Evolutionary conservation across 495 filamentous ascomycete species (phyloP), one percentile per base, ranked within the genome.

Genomic region (Ascodesmis nigricans): DNA sequence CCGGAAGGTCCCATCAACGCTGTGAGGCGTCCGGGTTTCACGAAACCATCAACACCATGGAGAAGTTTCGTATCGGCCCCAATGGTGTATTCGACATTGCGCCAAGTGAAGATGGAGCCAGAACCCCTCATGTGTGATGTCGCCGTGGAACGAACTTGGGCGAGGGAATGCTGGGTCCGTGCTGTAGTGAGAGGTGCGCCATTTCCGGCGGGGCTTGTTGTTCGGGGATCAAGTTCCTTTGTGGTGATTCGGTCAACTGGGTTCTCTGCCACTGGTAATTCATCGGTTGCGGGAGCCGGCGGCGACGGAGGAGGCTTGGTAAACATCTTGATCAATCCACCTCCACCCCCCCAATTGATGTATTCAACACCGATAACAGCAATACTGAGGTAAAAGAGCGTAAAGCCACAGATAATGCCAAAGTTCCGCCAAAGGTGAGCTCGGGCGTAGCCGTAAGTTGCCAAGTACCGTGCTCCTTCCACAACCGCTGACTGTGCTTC

Each of bases 351-450:
- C 0, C 70, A 71, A 40, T 71, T 73, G 46, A 75, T 70, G 9
- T 65, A 42, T 40, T 78, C 75, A 59, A 69, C 71, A 10, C 72
- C 71, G 26, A 71, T 31, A 28, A 73, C 58, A 0, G 75, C 79
- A 23, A 82, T 57, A 16, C 71, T 29, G 19, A 83, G 64, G 36
- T 80, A 82, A 1, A 77, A 55, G 7, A 74, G 62, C 0, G 59
- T 64, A 33, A 77, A 80, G 10, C 71, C 73, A 25, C 79, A 63
- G 23, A 81, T 43, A 13, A 82, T 71, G 31, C 73, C 77, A 46
- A 76, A 79, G 49, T 87, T 82, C 11, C 76, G 71, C 78, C 78
- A 87, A 11, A 82, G 51, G 45, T 87, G 63, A 9, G 52, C 44
- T 1, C 69, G 65, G 3, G 58, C 64, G 46, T 80, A 83, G 20